Evolutionary conservation across 164 flowering plant species (phyloP), one percentile per base, ranked within the genome.

Genomic region (Buxus sempervirens): DNA sequence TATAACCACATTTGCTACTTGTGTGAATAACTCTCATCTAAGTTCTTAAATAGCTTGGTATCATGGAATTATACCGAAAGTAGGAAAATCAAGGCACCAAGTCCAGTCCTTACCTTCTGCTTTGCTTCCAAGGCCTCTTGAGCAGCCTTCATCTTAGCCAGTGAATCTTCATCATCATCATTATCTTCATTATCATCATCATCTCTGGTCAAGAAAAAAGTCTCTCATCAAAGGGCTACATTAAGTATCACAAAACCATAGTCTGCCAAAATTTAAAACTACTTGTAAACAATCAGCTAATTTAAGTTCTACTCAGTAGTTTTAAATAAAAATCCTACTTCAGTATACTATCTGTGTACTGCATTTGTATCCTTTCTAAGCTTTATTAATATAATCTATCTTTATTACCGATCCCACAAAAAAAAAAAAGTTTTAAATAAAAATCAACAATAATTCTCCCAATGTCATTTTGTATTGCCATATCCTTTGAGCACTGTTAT

Each of bases 71-170:
- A 60, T 25, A 54, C 45, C 32, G 23, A 20, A 7, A 54, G 53
- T 27, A 23, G n/a, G n/a, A n/a, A 36, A 28, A 18, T 59, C 24
- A 22, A 41, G 21, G 16, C 9, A 22, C 18, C 65, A 65, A 1
- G 55, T 20, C 1, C 9, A 36, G 26, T 12, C 19, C 61, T 32
- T 74, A 91, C 97, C 92, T 90, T 96, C 64, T 90, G 71, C 75
- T 94, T 90, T 56, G 85, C 73, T 78, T 86, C 89, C 68, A 93
- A 65, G 28, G 88, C 89, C 69, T 85, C 88, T 83, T 86, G 92
- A 23, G 93, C 87, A 72, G 91, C 98, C 74, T 86, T 84, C 99
- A 88, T 93, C 73, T 76, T 86, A 36, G 89, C 81, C 21, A 96
- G 64, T 66, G 98, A 76, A 78, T 86, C 96, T 75, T 75, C 67